phyloP scores from a whole-genome alignment of 129 eudicot species.

The Flaveria sonorensis region DNA sequence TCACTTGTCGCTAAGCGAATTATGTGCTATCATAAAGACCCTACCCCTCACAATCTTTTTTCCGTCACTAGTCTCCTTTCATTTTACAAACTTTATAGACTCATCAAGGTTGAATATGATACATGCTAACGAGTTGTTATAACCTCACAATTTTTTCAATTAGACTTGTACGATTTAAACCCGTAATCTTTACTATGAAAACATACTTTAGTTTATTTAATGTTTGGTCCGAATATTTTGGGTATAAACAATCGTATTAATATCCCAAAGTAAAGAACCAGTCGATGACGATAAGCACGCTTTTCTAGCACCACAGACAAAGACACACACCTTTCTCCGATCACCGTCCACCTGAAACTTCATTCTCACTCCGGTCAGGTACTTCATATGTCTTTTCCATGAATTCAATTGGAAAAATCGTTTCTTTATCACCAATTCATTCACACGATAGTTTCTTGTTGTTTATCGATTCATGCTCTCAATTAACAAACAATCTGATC shows the following conservation, averaged over 20 bases:
- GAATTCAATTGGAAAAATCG: not conserved
- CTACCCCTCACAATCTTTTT: not conserved
- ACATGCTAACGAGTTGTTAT: too few relatives aligned
- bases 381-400: constrained; percentile 3
- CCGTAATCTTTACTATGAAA: too few relatives aligned
- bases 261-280: not conserved
- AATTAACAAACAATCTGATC: constrained; percentile 1
- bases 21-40: not conserved
- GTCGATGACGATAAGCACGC: constrained; percentile 38
- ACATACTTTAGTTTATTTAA: not conserved
- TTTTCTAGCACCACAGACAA: constrained; percentile 31
- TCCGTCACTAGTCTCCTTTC: not conserved
- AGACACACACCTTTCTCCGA: constrained; percentile 25
- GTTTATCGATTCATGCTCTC: not conserved
- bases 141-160: too few relatives aligned
- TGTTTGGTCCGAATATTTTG: not conserved
- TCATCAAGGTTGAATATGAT: too few relatives aligned
- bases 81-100: too few relatives aligned
- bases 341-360: constrained; percentile 29
- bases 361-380: constrained; percentile 29
- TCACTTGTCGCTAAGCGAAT: not conserved
- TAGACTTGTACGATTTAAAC: too few relatives aligned
- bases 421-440: not conserved
- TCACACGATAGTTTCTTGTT: not conserved
- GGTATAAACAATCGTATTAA: not conserved